Base-by-base conservation (phyloP, 2,329 filamentous ascomycete genomes). In the Colletotrichum lindemuthianum region DNA sequence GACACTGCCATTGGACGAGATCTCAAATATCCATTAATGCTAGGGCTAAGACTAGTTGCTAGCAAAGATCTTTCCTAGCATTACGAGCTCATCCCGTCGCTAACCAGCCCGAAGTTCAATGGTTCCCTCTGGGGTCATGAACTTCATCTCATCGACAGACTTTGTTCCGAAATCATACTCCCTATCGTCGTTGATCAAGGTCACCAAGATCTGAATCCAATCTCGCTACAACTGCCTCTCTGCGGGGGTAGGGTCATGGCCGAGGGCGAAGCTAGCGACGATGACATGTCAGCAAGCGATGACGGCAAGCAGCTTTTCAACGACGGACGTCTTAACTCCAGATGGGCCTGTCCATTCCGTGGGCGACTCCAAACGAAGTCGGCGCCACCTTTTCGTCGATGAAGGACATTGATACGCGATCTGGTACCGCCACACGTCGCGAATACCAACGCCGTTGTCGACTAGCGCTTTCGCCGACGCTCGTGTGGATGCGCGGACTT, bases 291-390 rank as follows among this genome's bases (percentile, higher is more conserved):
- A 50, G 40, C 8, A 40, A n/a, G n/a, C 33, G 13, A 15, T 40
- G 15, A 32, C 40, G 24, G 13, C 41, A 9, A 4, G 10, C 5
- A 48, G 45, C 16, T 2, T 9, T 8, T 13, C 8, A 36, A 41
- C 36, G 15, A 8, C 24, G 4, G 2, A 24, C 40, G 1, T 71
- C 75, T 71, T 59, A 80, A 57, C 80, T 81, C 78, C 78, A 81
- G 34, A 81, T 73, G 0, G 78, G 77, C 49, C 74, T 75, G 41
- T 81, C 78, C 78, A 79, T 80, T 5, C 76, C 76, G 66, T 81
- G 78, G 0, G 72, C 70, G 1, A 77, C 74, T 0, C 76, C 75
- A 64, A 72, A 76, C 0, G 70, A 72, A 10, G 61, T 67, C 0
- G 79, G 78, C 1, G 78, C 78, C 4, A 79, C 65, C 8, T 74